Evolutionary conservation across 1,284 basidiomycete species (phyloP), one percentile per base, ranked within the genome.

Genomic region (Ganoderma meredithae): DNA sequence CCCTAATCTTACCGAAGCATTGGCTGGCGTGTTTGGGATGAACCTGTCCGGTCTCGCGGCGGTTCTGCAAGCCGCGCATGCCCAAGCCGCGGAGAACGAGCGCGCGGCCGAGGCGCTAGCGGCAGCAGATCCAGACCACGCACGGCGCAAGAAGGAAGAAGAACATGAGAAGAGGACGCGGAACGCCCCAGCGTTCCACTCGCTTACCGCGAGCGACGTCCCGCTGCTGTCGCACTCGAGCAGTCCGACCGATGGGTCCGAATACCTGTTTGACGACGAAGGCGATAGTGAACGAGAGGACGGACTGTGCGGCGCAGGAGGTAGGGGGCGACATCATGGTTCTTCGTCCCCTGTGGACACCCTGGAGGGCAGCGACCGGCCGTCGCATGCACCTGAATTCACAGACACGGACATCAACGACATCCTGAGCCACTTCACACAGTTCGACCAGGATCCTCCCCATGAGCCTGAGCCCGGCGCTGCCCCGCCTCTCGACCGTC

Each of bases 121-220:
- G 22, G 81, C 81, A 22, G 83, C 84, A 72, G 80, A 83, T 69
- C 76, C 81, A 10, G 78, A 81, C 60, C 81, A 81, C 64, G 79
- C 79, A 49, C 78, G 78, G 43, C 82, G 82, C 69, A 80, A 81
- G n/a, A 79, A 82, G 69, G 81, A 83, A 63, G 79, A 78, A 60
- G 82, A 84, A 39, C 80, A 84, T 62, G 83, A 82, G 72, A 84
- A 82, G 75, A 85, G 86, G 59, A 91, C 90, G 43, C 87, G 90
- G 70, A 86, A 85, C 7, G 89, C 90, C 0, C 91, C 92, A 63
- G 88, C 90, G 3, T 93, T 93, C 74, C 91, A 92, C 76, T 92
- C 90, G 15, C 91, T 88, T 12, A 87, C 86, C 43, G 84, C 82
- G 63, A 85, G 88, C 72, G 76, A 76, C 53, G 67, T 66, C 22